Conservation (phyloP, 352 stramenopile genomes). For the Blastocystis sp. region DNA sequence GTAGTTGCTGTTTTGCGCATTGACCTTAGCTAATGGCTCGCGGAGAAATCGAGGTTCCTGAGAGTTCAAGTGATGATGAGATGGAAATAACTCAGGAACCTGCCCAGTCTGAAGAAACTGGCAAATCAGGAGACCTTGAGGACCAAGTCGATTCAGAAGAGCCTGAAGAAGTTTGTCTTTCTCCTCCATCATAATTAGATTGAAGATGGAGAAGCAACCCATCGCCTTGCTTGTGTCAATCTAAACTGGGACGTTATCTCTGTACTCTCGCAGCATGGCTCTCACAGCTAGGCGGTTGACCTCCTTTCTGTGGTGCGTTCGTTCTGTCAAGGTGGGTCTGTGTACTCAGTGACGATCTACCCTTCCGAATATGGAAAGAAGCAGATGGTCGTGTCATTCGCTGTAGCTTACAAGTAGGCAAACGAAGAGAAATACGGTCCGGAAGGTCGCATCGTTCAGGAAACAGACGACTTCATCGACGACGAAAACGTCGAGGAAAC, state of each 20-base stretch:
- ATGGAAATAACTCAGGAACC: background rate
- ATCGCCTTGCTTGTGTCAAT: constrained; percentile 56
- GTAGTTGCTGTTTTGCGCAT: background rate
- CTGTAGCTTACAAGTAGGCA: background rate
- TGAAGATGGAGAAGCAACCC: constrained; percentile 56
- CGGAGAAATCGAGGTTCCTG: constrained; percentile 6
- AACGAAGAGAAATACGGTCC: constrained; percentile 60
- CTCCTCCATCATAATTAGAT: constrained; percentile 21
- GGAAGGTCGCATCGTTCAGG: constrained; percentile 27
- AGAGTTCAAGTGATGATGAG: constrained; percentile 27
- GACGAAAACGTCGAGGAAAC: constrained; percentile 37
- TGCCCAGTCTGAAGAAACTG: background rate
- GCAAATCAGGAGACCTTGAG: background rate
- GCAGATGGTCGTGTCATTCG: background rate
- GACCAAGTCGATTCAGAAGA: background rate
- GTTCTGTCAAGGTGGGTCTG: constrained; percentile 19
- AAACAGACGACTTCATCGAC: background rate
- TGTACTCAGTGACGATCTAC: constrained; percentile 56
- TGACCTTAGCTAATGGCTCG: background rate
- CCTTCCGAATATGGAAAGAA: constrained; percentile 48
- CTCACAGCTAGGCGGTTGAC: constrained; percentile 16
- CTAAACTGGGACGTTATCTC: constrained; percentile 58
- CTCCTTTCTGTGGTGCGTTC: constrained; percentile 33
- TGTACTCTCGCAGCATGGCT: background rate
- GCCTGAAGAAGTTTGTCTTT: constrained; percentile 13